Evolutionary conservation across 305 asterid genomes (phyloP).

Genomic region (Fraxinus sp.): DNA sequence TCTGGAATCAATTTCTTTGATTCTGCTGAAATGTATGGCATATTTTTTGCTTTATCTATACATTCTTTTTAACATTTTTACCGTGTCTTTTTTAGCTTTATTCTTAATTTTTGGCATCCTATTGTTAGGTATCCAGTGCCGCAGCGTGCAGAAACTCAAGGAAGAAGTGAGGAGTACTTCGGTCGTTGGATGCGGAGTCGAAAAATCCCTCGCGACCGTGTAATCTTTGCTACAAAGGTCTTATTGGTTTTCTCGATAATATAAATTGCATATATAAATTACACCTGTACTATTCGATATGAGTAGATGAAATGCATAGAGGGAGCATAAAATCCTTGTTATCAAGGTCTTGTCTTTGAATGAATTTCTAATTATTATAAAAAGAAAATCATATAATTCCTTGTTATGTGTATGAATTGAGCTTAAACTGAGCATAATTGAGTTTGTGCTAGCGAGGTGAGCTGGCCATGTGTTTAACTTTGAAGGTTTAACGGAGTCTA

Average conservation of each 20-base stretch:
- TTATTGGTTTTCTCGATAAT: neutral
- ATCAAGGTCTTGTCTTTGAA: neutral
- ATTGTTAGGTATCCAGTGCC: conserved; percentile 81
- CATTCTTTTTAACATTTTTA: neutral
- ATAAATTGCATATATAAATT: neutral
- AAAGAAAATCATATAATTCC: neutral
- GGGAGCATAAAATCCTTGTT: neutral
- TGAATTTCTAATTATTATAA: neutral
- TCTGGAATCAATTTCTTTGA: conserved; percentile 82
- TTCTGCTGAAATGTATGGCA: conserved; percentile 71
- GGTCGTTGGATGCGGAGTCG: conserved; percentile 44
- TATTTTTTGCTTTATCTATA: neutral
- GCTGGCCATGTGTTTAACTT: neutral
- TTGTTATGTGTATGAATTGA: neutral
- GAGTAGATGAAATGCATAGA: neutral
- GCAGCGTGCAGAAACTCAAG: conserved; percentile 74
- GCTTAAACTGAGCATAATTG: neutral
- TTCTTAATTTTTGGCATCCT: neutral
- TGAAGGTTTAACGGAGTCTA: neutral
- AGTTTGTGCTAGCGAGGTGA: neutral
- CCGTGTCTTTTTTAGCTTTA: neutral
- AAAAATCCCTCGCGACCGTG: conserved; percentile 57
- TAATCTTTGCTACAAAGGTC: conserved; percentile 84
- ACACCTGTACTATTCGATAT: neutral
- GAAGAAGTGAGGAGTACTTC: conserved; percentile 81